Base-by-base conservation (phyloP, 176 grass and related monocot species). In the Panicum miliaceum region DNA sequence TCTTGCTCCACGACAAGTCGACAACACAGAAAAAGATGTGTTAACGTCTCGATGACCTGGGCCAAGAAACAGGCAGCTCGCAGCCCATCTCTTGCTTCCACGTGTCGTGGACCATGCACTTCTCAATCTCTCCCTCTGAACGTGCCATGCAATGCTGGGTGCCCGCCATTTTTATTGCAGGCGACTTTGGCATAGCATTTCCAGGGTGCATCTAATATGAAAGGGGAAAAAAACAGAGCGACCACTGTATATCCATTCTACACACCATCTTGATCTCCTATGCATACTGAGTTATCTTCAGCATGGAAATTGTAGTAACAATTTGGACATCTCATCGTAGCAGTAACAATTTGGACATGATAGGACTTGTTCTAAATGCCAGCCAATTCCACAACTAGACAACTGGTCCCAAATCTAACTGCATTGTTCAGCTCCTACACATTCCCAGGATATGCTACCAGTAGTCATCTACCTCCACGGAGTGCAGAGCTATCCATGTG, bases 341-440 rank as follows among this genome's bases (percentile, higher is more conserved):
- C 27, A 70, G 23, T 56, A 12, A 32, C 29, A 32, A 32, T 32
- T 32, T 32, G 29, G 13, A 20, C 56, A 56, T 19, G 65, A 23
- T 46, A 72, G 36, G 42, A 73, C n/a, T 72, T 38, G 4, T 37
- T 43, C 13, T 37, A 52, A 42, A 88, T 40, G 35, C 12, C 25
- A 70, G 77, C 12, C 15, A 78, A 19, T 83, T 70, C 48, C 19
- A 64, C 25, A 34, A 46, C 35, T 4, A 77, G 22, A 6, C 35
- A 88, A 34, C 64, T 45, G 6, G 67, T 1, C 26, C 40, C 16
- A 19, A 47, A 53, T 35, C 29, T 23, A 80, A 43, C 27, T 22
- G 68, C 81, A 89, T 80, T 80, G 76, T 48, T 74, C 46, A 42
- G 32, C 66, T 27, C 32, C n/a, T 52, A 34, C 12, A 62, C 16